Evolutionary conservation across 2,329 filamentous ascomycete species (phyloP).

Genomic region (Aspergillus bombycis): DNA sequence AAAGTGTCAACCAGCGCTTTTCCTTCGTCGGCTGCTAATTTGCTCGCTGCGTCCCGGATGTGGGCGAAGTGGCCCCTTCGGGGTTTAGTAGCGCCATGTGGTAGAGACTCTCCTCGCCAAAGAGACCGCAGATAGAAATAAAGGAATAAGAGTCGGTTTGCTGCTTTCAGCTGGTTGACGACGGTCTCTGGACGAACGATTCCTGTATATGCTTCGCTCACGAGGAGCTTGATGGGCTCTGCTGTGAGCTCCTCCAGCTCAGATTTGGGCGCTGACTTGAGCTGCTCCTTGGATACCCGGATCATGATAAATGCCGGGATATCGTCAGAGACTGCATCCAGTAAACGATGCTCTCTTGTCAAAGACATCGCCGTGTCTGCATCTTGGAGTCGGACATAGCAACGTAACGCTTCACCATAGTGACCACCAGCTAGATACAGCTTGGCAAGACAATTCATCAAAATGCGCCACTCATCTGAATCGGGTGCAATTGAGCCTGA

Average conservation of each 20-base stretch:
- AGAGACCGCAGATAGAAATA: constrained; percentile 90
- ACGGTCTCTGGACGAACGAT: constrained; percentile 79
- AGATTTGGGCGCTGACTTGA: constrained; percentile 64
- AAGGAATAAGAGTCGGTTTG: constrained; percentile 72
- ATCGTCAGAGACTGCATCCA: constrained; percentile 85
- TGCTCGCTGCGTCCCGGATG: constrained; percentile 47
- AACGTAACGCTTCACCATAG: constrained; percentile 80
- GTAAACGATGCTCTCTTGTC: constrained; percentile 85
- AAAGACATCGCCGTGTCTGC: constrained; percentile 85
- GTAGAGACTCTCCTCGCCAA: constrained; percentile 74
- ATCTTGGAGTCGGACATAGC: constrained; percentile 89
- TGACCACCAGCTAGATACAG: constrained; percentile 81
- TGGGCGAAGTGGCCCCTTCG: constrained; percentile 39
- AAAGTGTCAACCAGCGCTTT: constrained; percentile 79
- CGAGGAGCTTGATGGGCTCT: constrained; percentile 83
- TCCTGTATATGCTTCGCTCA: constrained; percentile 88
- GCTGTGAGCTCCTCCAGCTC: constrained; percentile 80
- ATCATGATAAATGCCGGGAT: constrained; percentile 86
- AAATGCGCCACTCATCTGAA: constrained; percentile 82
- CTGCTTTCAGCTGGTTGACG: constrained; percentile 72
- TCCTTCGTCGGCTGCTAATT: constrained; percentile 59
- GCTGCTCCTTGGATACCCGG: constrained; percentile 73
- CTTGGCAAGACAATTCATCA: constrained; percentile 84
- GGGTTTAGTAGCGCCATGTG: constrained; percentile 37
- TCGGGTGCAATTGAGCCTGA: constrained; percentile 75